A percentile compares a stretch with the other conserved stretches of the same genome.
phyloP scores from a whole-genome alignment of 2,329 filamentous ascomycete genomes.

The Pseudogymnoascus sp. region DNA sequence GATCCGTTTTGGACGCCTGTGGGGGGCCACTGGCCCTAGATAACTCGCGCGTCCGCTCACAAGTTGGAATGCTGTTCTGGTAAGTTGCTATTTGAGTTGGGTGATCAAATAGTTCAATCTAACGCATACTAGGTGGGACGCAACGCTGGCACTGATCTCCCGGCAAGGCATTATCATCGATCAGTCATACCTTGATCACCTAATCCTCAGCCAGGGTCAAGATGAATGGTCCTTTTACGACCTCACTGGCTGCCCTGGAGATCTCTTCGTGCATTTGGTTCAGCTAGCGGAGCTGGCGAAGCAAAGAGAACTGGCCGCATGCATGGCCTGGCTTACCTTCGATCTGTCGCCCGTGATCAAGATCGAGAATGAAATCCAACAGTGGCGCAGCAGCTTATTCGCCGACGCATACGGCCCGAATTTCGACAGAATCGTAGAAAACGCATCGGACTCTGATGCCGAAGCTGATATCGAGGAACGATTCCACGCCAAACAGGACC shows the following conservation, averaged over 20 bases:
- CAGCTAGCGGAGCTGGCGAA: constrained; percentile 26
- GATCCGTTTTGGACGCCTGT: constrained; percentile 19
- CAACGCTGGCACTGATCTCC: constrained; percentile 29
- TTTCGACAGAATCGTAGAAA: constrained; percentile 2
- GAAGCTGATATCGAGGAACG: constrained; percentile 14
- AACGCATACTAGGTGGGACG: constrained; percentile 23
- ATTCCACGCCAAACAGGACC: constrained; percentile 18
- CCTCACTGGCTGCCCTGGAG: constrained; percentile 29
- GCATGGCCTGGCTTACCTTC: constrained; percentile 29
- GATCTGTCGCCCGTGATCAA: constrained; percentile 20
- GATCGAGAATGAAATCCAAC: constrained; percentile 19
- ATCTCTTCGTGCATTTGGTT: constrained; percentile 25
- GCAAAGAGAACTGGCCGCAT: constrained; percentile 24
- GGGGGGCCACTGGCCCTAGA: constrained; percentile 17
- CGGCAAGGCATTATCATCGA: constrained; percentile 25
- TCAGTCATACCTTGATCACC: constrained; percentile 19
- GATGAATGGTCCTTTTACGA: constrained; percentile 28
- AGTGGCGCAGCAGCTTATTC: constrained; percentile 17
- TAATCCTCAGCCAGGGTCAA: constrained; percentile 18
- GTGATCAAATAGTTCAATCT: not conserved
- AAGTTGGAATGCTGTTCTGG: constrained; percentile 30
- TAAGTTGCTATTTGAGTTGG: not conserved
- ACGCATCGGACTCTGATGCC: not conserved
- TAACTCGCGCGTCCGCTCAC: constrained; percentile 24
- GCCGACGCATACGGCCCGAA: not conserved